Base-by-base conservation (phyloP, 768 basidiomycete species). In the Leccinum aurantiacum region DNA sequence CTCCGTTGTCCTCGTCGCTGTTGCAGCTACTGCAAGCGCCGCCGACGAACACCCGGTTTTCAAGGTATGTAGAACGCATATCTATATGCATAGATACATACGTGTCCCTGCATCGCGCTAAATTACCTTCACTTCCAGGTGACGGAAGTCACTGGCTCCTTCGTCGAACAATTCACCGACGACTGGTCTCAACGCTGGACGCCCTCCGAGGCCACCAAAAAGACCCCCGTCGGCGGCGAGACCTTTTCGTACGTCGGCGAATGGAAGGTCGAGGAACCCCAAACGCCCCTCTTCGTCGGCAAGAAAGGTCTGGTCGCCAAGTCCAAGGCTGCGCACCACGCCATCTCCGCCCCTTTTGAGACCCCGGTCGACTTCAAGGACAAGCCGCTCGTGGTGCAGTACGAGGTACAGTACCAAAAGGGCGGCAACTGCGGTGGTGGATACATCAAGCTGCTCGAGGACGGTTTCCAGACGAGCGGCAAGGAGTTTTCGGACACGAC, bases 351-450 rank as follows among this genome's bases (percentile, higher is more conserved):
- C 1, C 90, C 95, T 13, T 95, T 99, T 77, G 67, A 76, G 14
- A 73, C 81, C 59, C 82, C 92, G 56, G 79, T 98, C 69, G 87
- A 90, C 80, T 92, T 95, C 78, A 82, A 82, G 67, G 78, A 84
- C 59, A 83, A 95, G 76, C 90, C 95, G 48, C 81, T 98, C 49
- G 95, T 98, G 65, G 89, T 98, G 19, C 95, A 97, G 73, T 99
- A 99, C 70, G 97, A 99, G 74, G 97, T 97, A 79, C 96, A 98
- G 79, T 95, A 97, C 76, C 95, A 99, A 81, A 95, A 98, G 77
- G 95, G 96, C 47, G 93, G 97, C 52, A 97, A 97, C 78, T 98
- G 97, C 69, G 97, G 97, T 76, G 97, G 97, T 80, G 97, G 97
- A 41, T 99, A 99, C 78, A 78, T 98, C 79, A 99, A 98, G 78